phyloP scores from a whole-genome alignment of 768 basidiomycete species.

The Lyophyllum shimeji region DNA sequence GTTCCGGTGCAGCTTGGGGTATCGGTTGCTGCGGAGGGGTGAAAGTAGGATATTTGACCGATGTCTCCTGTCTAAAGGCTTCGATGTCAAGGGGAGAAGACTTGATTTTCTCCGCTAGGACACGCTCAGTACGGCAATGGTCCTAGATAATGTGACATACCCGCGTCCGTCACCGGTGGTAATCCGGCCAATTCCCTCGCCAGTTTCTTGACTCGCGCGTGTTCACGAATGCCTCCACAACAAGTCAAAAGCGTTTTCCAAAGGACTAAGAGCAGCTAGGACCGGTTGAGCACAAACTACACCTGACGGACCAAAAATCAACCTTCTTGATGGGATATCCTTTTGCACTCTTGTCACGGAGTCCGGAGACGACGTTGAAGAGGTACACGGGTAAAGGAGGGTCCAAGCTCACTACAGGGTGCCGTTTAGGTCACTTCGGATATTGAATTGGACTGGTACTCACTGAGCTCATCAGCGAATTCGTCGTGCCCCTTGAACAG shows the following conservation, averaged over 20 bases:
- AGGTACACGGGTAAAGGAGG: constrained; percentile 93
- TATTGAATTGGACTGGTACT: constrained; percentile 29
- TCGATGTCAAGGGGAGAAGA: constrained; percentile 90
- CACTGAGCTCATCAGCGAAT: constrained; percentile 96
- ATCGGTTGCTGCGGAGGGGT: constrained; percentile 50
- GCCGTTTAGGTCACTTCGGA: constrained; percentile 3
- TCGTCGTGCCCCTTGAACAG: constrained; percentile 91
- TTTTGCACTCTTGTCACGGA: constrained; percentile 91
- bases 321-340: constrained; percentile 99
- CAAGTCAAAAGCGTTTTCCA: constrained; percentile 95
- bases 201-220: constrained; percentile 77
- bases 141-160: constrained; percentile 18
- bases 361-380: constrained; percentile 84
- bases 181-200: constrained; percentile 85
- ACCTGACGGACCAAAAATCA: constrained; percentile 15
- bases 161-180: constrained; percentile 49
- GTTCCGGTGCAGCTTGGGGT: constrained; percentile 32
- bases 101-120: constrained; percentile 69
- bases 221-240: constrained; percentile 90
- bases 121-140: constrained; percentile 1
- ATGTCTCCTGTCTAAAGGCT: constrained; percentile 85
- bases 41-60: constrained; percentile 96
- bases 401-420: constrained; percentile 81
- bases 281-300: constrained; percentile 8
- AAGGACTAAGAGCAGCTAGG: constrained; percentile 82